These are phyloP conservation scores for Lenwebbia sp. DNA, from an alignment of 345 rosid species.

Conservation along the genomic window DNA sequence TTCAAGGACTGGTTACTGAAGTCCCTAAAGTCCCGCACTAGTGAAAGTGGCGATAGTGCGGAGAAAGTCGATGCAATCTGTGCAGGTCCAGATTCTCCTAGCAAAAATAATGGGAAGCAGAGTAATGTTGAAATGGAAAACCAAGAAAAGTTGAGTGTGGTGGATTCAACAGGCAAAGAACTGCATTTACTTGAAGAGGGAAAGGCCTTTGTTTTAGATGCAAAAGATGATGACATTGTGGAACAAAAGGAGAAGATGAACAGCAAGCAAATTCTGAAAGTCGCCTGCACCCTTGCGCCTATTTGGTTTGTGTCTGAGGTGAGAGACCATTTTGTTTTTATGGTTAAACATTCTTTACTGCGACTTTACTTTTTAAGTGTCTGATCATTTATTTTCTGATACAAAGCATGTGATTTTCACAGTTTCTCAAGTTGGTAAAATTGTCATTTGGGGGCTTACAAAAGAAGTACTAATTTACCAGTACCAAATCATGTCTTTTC, in stretches of 20 bases:
- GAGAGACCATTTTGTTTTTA: background rate
- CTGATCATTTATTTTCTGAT: background rate
- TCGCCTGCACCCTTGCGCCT: constrained; percentile 17
- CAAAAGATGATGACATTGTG: background rate
- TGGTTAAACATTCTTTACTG: background rate
- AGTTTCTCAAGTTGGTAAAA: background rate
- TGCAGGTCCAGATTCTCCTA: background rate
- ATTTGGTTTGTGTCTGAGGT: constrained; percentile 46
- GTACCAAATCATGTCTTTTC: no score
- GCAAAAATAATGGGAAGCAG: background rate
- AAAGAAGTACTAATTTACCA: no score
- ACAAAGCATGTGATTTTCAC: background rate
- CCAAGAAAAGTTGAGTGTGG: background rate
- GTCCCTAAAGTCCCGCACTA: background rate
- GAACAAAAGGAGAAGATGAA: background rate
- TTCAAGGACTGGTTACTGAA: constrained; percentile 20
- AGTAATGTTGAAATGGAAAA: background rate
- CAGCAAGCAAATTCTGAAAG: constrained; percentile 1
- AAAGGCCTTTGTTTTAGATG: background rate
- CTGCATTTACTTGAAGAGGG: background rate
- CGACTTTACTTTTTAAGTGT: background rate
- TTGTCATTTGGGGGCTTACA: no score
- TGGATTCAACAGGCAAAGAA: background rate
- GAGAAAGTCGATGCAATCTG: background rate
- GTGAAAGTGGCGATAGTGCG: background rate